Percentiles rank a stretch among this genome's conserved stretches.
Evolutionary conservation across 106 monocot species (phyloP).

Genomic region (Dendrobium catenatum): DNA sequence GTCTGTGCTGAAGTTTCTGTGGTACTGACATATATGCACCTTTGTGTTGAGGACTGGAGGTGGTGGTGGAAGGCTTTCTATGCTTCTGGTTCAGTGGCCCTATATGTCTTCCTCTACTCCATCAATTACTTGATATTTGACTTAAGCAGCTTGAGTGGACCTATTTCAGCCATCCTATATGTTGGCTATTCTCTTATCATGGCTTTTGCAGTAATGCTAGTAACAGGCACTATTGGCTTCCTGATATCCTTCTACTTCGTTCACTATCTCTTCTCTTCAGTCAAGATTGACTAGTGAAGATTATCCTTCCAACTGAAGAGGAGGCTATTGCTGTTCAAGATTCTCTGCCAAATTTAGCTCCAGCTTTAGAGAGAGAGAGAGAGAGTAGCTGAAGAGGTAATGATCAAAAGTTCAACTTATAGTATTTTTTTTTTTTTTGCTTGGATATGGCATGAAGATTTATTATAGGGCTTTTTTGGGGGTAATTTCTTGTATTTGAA

Average conservation of each 20-base stretch:
- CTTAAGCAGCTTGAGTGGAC: conserved; percentile 24
- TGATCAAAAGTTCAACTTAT: background rate
- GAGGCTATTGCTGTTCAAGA: background rate
- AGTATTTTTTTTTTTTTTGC: background rate
- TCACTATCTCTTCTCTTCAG: conserved; percentile 26
- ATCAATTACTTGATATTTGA: conserved; percentile 29
- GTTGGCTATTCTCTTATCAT: conserved; percentile 24
- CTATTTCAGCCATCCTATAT: conserved; percentile 18
- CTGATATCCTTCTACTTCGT: conserved; percentile 21
- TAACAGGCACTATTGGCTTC: conserved; percentile 19
- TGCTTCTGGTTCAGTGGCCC: conserved; percentile 22
- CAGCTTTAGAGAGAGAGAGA: no score
- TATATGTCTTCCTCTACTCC: conserved; percentile 24
- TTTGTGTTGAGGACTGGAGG: conserved; percentile 30
- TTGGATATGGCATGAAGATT: conserved; percentile 2
- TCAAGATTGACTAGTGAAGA: conserved; percentile 21
- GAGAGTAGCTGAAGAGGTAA: background rate
- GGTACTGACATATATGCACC: conserved; percentile 25
- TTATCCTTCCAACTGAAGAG: no score
- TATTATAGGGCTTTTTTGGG: background rate
- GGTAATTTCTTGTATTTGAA: background rate
- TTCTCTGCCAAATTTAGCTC: no score
- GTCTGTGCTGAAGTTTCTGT: conserved; percentile 29
- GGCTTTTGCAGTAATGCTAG: conserved; percentile 19
- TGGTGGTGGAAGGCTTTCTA: conserved; percentile 38